phyloP scores from a whole-genome alignment of 768 basidiomycete genomes.

The Leccinum arenicola region DNA sequence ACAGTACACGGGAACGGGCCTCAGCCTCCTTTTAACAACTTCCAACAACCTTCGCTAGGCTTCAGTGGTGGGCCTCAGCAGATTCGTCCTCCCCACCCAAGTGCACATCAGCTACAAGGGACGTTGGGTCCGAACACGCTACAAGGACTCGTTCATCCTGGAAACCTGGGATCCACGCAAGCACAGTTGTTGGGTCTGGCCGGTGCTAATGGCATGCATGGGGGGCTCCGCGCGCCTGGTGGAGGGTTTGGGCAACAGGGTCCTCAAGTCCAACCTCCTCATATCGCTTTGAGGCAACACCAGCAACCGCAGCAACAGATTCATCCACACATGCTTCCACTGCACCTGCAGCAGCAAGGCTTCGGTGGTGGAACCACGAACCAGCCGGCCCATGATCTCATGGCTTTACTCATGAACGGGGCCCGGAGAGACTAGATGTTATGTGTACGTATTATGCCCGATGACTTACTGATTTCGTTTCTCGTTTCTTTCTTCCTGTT shows the following conservation, averaged over 20 bases:
- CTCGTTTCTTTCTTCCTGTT: conserved; percentile 5
- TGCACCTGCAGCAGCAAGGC: conserved; percentile 63
- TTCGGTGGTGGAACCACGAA: conserved; percentile 43
- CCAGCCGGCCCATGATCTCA: conserved; percentile 70
- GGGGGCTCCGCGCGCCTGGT: conserved; percentile 45
- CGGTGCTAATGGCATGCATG: conserved; percentile 44
- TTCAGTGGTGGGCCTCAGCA: conserved; percentile 40
- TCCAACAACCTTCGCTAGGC: conserved; percentile 42
- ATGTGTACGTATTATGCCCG: conserved; percentile 11
- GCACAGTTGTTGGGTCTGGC: conserved; percentile 44
- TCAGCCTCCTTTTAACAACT: conserved; percentile 54
- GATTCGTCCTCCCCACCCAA: conserved; percentile 51
- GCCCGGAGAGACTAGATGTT: conserved; percentile 52
- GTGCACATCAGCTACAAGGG: conserved; percentile 47
- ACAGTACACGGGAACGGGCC: conserved; percentile 45
- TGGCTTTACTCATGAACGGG: conserved; percentile 81
- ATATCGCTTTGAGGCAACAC: conserved; percentile 33
- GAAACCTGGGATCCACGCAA: conserved; percentile 50
- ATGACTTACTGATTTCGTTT: conserved; percentile 16
- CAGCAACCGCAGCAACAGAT: conserved; percentile 47
- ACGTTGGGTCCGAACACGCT: conserved; percentile 46
- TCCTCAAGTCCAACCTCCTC: conserved; percentile 30
- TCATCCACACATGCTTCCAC: conserved; percentile 49
- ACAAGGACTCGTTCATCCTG: conserved; percentile 50
- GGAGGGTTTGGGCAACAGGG: conserved; percentile 38